Base-by-base conservation (phyloP, 148 eudicot genomes). In the Camellia lanceoleosa region DNA sequence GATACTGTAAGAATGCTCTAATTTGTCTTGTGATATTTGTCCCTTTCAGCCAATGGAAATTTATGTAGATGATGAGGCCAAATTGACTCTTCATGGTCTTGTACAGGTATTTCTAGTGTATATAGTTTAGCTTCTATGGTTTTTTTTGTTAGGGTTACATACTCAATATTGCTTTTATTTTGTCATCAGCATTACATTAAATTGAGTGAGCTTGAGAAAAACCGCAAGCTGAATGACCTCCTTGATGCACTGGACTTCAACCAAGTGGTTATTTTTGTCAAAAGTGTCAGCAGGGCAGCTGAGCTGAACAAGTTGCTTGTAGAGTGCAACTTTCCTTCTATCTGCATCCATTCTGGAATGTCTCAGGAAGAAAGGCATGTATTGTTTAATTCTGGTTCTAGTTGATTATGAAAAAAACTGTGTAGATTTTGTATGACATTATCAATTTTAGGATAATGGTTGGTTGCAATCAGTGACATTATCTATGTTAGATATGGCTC, bases 281-380 rank as follows among this genome's bases (percentile, higher is more conserved):
- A 96, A 79, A 96, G 99, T 80, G 99, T 96, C 15, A 91, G 79
- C 64, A 89, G 97, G 83, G 98, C 99, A 67, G 93, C 97, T 19
- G 97, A 96, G 87, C 84, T 96, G 83, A 92, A 96, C 86, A 96
- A 96, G 84, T 86, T 96, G 64, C 97, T 96, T 38, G 93, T 89
- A 71, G 99, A 96, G 87, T 96, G 99, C 87, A 96, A 96, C 82
- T 96, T 96, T 79, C 99, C 99, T 30, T 94, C 99, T 5, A 92
- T 96, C 61, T 96, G 98, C 83, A 96, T 96, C 63, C 99, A 96
- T 83, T 96, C 99, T 79, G 98, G 98, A 80, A 96, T 96, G 99
- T 86, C 95, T 43, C 99, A 96, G 81, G 99, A 96, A 90, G 99
- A 96, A 81, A 96, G 99, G 99, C 87, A 49, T 82, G 87, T 73